Conservation (phyloP, 768 basidiomycete genomes). For the Phylloporus sp. region DNA sequence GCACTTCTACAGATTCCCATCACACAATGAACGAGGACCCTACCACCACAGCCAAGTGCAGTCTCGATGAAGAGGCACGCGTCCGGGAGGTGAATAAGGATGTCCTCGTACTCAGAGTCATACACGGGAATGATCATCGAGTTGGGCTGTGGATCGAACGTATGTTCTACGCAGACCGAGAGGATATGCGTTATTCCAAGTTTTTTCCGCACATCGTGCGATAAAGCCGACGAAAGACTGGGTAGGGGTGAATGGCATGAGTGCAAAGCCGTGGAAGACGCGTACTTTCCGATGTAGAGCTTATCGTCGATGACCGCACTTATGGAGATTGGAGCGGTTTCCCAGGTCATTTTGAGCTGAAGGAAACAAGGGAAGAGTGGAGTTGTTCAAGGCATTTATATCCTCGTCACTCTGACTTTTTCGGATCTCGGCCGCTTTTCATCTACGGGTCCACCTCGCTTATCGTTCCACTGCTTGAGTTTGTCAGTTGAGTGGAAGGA, state of each 20-base stretch:
- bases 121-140: constrained; percentile 35
- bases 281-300: constrained; percentile 37
- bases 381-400: constrained; percentile 18
- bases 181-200: constrained; percentile 53
- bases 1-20: constrained; percentile 72
- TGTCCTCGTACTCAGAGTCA: constrained; percentile 48
- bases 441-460: neutral
- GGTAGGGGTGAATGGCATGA: neutral
- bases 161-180: constrained; percentile 55
- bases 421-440: constrained; percentile 18
- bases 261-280: neutral
- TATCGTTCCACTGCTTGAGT: neutral
- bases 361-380: constrained; percentile 9
- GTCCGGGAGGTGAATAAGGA: constrained; percentile 61
- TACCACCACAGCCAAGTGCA: constrained; percentile 50
- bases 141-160: constrained; percentile 38
- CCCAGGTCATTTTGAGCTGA: constrained; percentile 25
- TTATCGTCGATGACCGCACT: constrained; percentile 28
- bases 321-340: constrained; percentile 24
- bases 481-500: too few relatives aligned
- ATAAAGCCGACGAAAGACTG: constrained; percentile 34
- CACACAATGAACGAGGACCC: constrained; percentile 67
- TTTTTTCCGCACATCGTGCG: constrained; percentile 25
- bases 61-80: constrained; percentile 61
- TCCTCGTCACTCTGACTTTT: neutral